Evolutionary conservation across 345 rosid genomes (phyloP).

Genomic region (Diplotaxis tenuifolia): DNA sequence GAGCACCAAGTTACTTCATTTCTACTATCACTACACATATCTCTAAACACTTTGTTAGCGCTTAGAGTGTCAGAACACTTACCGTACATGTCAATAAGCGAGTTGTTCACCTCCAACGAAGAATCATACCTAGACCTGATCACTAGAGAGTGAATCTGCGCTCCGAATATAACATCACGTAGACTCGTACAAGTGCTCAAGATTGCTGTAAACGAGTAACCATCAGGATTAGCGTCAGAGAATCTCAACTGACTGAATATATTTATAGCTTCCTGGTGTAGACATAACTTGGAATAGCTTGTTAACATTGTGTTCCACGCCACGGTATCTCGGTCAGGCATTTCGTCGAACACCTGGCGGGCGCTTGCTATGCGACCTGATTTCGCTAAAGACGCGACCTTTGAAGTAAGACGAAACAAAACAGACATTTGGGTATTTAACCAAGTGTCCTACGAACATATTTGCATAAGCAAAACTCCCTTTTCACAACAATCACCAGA

Average conservation of each 20-base stretch:
- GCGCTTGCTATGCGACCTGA: slow-evolving; percentile 50
- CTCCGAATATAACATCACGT: slow-evolving; percentile 44
- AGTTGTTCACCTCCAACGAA: slow-evolving; percentile 55
- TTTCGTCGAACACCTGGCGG: slow-evolving; percentile 69
- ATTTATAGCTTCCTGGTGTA: slow-evolving; percentile 49
- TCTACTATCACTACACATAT: slow-evolving; percentile 33
- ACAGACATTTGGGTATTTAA: background rate
- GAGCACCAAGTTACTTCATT: slow-evolving; percentile 92
- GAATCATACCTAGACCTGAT: slow-evolving; percentile 43
- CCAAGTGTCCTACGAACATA: too few species aligned
- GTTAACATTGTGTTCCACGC: slow-evolving; percentile 83
- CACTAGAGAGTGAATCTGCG: slow-evolving; percentile 49
- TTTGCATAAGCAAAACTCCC: background rate
- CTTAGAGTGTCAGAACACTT: slow-evolving; percentile 52
- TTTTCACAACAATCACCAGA: background rate
- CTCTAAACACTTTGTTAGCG: slow-evolving; percentile 60
- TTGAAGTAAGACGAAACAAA: slow-evolving; percentile 49
- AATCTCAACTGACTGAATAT: slow-evolving; percentile 50
- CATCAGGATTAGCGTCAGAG: slow-evolving; percentile 44
- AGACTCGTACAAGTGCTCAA: slow-evolving; percentile 52
- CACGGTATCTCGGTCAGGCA: slow-evolving; percentile 52
- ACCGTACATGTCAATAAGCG: slow-evolving; percentile 77
- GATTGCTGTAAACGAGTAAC: slow-evolving; percentile 65
- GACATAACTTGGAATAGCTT: slow-evolving; percentile 58
- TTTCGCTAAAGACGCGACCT: slow-evolving; percentile 39